These are phyloP conservation scores for Tremella fuciformis DNA, from an alignment of 768 basidiomycete genomes.

Conservation along the genomic window DNA sequence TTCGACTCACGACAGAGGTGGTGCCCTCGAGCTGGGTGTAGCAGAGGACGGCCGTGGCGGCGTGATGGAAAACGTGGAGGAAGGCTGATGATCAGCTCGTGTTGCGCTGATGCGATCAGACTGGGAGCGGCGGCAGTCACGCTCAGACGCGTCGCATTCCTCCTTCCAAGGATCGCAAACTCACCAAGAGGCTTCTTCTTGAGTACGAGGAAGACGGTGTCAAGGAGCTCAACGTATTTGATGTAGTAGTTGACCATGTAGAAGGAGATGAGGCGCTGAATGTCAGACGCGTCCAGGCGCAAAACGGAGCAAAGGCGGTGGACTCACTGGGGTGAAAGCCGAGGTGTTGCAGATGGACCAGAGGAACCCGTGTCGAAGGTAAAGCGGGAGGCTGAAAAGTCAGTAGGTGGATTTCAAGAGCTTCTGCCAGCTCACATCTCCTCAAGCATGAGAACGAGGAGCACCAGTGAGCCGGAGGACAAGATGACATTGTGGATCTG, in stretches of 20 bases:
- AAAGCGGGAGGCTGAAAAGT: slow-evolving; percentile 61
- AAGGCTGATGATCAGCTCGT: slow-evolving; percentile 64
- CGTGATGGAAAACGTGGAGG: slow-evolving; percentile 98
- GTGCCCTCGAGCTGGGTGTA: slow-evolving; percentile 90
- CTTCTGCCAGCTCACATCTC: slow-evolving; percentile 60
- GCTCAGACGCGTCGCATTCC: background rate
- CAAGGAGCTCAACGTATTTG: slow-evolving; percentile 93
- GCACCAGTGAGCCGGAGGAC: slow-evolving; percentile 73
- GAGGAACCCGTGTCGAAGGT: slow-evolving; percentile 69
- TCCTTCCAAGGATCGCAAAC: slow-evolving; percentile 31
- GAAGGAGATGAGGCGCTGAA: slow-evolving; percentile 84
- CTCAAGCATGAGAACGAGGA: slow-evolving; percentile 85
- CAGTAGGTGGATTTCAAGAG: background rate
- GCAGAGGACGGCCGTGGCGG: slow-evolving; percentile 92
- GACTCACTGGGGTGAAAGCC: slow-evolving; percentile 83
- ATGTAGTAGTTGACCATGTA: slow-evolving; percentile 99
- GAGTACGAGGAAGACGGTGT: slow-evolving; percentile 93
- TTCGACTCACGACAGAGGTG: slow-evolving; percentile 77
- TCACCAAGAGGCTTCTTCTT: slow-evolving; percentile 97
- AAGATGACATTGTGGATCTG: slow-evolving; percentile 86
- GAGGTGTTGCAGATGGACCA: slow-evolving; percentile 69
- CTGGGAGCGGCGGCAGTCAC: background rate
- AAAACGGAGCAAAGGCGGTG: slow-evolving; percentile 4
- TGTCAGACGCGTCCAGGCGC: slow-evolving; percentile 5
- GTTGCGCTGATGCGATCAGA: background rate